Percentiles rank a stretch among this genome's conserved stretches.
phyloP scores from a whole-genome alignment of 2,329 filamentous ascomycete genomes.

The Venturia aucupariae region DNA sequence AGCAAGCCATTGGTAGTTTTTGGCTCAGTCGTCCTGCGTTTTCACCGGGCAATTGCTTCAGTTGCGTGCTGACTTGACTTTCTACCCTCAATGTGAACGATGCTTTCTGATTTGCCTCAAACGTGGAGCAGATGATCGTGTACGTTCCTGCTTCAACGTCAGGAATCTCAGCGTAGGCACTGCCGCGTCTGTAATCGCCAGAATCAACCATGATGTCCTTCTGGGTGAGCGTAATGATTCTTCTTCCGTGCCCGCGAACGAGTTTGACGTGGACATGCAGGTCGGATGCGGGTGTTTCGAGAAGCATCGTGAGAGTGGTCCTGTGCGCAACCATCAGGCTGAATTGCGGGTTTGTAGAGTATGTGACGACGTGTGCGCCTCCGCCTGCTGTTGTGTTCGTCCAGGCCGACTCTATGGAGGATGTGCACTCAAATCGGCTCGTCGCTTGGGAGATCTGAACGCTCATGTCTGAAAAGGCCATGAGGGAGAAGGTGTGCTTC shows the following conservation, averaged over 20 bases:
- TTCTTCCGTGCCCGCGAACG: slow-evolving; percentile 65
- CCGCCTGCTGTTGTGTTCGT: slow-evolving; percentile 73
- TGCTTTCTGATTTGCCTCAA: slow-evolving; percentile 68
- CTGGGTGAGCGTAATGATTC: slow-evolving; percentile 58
- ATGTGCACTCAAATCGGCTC: slow-evolving; percentile 50
- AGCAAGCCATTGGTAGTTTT: slow-evolving; percentile 46
- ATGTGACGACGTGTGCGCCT: slow-evolving; percentile 65
- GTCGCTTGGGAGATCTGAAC: slow-evolving; percentile 54
- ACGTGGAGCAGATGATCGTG: slow-evolving; percentile 84
- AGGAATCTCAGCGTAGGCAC: slow-evolving; percentile 57
- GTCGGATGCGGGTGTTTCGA: slow-evolving; percentile 58
- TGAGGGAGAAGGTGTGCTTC: slow-evolving; percentile 77
- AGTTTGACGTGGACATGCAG: slow-evolving; percentile 78
- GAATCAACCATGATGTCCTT: slow-evolving; percentile 75
- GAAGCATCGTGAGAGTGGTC: slow-evolving; percentile 60
- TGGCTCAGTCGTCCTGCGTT: slow-evolving; percentile 64
- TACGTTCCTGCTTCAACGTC: slow-evolving; percentile 64
- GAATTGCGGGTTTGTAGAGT: slow-evolving; percentile 84
- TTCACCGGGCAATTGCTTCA: slow-evolving; percentile 59
- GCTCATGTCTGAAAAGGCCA: slow-evolving; percentile 61
- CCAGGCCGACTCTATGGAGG: slow-evolving; percentile 60
- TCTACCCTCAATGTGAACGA: slow-evolving; percentile 68
- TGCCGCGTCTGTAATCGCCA: slow-evolving; percentile 79
- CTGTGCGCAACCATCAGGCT: slow-evolving; percentile 48
- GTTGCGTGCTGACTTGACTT: slow-evolving; percentile 45